A percentile compares a stretch with the other conserved stretches of the same genome.
Conservation (phyloP, 148 eudicot species). For the Spergularia bocconei region DNA sequence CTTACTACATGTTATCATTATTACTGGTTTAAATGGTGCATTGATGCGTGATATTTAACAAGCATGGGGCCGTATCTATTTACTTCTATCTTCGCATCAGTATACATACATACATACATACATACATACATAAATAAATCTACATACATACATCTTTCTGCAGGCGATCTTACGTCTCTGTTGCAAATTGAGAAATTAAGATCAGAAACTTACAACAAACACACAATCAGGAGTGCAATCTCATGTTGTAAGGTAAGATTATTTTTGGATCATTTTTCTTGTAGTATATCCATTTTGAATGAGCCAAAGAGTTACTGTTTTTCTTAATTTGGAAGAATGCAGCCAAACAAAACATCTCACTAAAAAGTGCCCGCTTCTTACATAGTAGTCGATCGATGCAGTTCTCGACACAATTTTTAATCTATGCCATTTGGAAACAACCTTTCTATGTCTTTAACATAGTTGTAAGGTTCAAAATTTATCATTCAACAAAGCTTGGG, state of each 20-base stretch:
- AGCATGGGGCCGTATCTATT: neutral
- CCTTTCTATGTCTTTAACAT: too few relatives aligned
- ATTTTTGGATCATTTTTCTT: neutral
- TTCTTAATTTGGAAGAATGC: too few relatives aligned
- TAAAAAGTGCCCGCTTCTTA: too few relatives aligned
- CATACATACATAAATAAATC: neutral
- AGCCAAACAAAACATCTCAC: too few relatives aligned
- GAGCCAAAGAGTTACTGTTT: too few relatives aligned
- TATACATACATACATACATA: neutral
- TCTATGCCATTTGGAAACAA: too few relatives aligned
- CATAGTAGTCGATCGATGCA: too few relatives aligned
- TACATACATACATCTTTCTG: constrained; percentile 7
- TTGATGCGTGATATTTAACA: neutral
- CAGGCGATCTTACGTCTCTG: constrained; percentile 75
- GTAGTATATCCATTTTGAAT: neutral
- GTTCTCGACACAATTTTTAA: too few relatives aligned
- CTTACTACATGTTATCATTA: neutral
- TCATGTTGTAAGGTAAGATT: constrained; percentile 80
- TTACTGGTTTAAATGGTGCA: neutral
- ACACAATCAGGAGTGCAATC: constrained; percentile 63
- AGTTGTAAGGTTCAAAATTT: too few relatives aligned
- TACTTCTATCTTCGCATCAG: neutral
- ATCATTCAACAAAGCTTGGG: too few relatives aligned
- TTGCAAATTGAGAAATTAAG: constrained; percentile 86
- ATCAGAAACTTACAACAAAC: constrained; percentile 61